Evolutionary conservation across 108 stramenopile species (phyloP).

Genomic region (Nitzschia sp.): DNA sequence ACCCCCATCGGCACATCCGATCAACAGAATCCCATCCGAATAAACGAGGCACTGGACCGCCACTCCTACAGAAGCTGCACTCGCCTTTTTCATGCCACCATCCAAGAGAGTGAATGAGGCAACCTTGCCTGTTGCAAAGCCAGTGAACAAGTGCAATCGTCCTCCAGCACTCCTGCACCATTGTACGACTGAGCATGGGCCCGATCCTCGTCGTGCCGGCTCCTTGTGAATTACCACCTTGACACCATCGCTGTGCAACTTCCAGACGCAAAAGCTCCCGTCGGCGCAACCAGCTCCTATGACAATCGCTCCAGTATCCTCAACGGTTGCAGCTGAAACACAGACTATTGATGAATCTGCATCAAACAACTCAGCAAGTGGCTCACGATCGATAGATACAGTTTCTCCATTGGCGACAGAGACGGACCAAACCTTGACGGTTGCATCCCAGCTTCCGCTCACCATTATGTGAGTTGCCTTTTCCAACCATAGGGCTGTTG

Average conservation of each 20-base stretch:
- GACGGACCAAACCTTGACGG: conserved; percentile 73
- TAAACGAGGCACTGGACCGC: conserved; percentile 43
- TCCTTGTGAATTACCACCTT: conserved; percentile 69
- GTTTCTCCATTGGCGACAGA: conserved; percentile 57
- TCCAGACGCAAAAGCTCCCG: conserved; percentile 69
- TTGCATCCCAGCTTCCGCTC: conserved; percentile 73
- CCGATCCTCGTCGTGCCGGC: conserved; percentile 50
- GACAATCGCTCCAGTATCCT: conserved; percentile 38
- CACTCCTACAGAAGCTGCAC: conserved; percentile 56
- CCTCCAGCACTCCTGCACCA: conserved; percentile 44
- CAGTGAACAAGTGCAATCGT: conserved; percentile 43
- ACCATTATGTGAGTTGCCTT: conserved; percentile 66
- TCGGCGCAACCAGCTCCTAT: conserved; percentile 62
- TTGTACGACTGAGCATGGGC: conserved; percentile 62
- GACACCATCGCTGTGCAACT: conserved; percentile 53
- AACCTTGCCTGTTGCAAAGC: conserved; percentile 55
- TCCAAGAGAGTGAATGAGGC: conserved; percentile 43
- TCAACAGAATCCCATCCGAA: conserved; percentile 45
- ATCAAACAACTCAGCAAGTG: conserved; percentile 72
- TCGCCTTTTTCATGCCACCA: conserved; percentile 29
- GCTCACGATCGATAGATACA: conserved; percentile 61
- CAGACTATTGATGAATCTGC: conserved; percentile 61
- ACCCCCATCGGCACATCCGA: conserved; percentile 66
- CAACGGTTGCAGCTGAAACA: conserved; percentile 41
- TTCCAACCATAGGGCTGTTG: conserved; percentile 48